Percentiles rank a stretch among this genome's conserved stretches.
Conservation (phyloP, 2,329 filamentous ascomycete genomes). For the Aspergillus clavatus region DNA sequence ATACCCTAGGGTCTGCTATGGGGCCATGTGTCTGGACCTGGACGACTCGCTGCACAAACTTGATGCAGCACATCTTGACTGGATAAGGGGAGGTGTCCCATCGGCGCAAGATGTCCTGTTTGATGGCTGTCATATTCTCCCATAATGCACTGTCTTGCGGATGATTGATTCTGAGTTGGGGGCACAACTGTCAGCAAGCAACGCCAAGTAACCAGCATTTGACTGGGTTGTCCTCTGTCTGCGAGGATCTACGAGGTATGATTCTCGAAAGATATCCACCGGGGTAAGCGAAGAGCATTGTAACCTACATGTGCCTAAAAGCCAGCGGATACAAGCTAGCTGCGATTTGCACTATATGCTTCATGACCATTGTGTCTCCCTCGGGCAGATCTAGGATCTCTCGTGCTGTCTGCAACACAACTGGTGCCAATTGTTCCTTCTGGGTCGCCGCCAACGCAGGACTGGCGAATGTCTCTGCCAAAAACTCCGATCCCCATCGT, state of each 20-base stretch:
- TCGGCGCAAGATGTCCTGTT: conserved; percentile 77
- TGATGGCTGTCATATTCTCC: conserved; percentile 84
- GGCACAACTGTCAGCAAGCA: conserved; percentile 28
- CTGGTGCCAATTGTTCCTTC: conserved; percentile 74
- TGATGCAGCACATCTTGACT: conserved; percentile 89
- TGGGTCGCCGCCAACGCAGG: conserved; percentile 71
- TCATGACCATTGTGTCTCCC: conserved; percentile 75
- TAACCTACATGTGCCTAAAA: conserved; percentile 87
- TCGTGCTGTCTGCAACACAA: conserved; percentile 72
- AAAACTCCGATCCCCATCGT: conserved; percentile 93
- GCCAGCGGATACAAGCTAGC: conserved; percentile 91
- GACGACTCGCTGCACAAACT: conserved; percentile 91
- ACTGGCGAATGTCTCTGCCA: conserved; percentile 92
- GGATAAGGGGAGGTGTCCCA: conserved; percentile 77
- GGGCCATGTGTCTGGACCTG: conserved; percentile 84
- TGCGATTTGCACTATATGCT: conserved; percentile 79
- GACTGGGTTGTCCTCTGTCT: not conserved
- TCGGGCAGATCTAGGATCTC: conserved; percentile 65
- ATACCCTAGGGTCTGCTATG: conserved; percentile 75
- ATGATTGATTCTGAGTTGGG: conserved; percentile 69
- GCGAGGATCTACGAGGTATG: conserved; percentile 18
- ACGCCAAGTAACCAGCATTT: conserved; percentile 1
- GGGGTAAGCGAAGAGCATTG: conserved; percentile 19
- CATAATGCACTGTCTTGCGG: conserved; percentile 75
- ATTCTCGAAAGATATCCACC: conserved; percentile 3